Evolutionary conservation across 129 eudicot species (phyloP).

Genomic region (carrot (Daucus carota)): DNA sequence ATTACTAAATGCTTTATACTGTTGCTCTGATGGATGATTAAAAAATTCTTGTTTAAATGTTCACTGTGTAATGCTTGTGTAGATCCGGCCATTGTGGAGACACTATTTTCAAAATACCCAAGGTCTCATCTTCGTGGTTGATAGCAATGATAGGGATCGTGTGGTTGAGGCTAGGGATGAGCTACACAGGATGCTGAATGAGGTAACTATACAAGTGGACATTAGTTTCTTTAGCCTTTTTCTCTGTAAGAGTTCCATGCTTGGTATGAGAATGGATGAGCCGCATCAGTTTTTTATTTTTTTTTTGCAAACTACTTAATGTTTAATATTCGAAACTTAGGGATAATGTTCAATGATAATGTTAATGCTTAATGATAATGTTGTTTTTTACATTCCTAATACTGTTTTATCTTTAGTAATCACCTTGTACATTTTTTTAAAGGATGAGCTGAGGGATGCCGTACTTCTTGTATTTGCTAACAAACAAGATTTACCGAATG

Average conservation of each 20-base stretch:
- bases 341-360: no score
- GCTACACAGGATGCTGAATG: constrained; percentile 37
- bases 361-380: no score
- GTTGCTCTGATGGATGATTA: neutral
- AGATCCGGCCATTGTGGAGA: constrained; percentile 40
- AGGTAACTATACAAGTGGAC: neutral
- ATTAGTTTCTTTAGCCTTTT: neutral
- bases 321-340: neutral
- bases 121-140: constrained; percentile 35
- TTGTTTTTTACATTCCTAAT: neutral
- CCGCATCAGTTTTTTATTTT: neutral
- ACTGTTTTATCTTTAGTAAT: neutral
- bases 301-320: no score
- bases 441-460: constrained; percentile 36
- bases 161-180: constrained; percentile 33
- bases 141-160: constrained; percentile 36
- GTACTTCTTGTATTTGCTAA: constrained; percentile 35
- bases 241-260: neutral
- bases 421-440: neutral
- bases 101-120: constrained; percentile 34
- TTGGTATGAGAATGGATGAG: neutral
- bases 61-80: neutral
- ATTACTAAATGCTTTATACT: neutral
- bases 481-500: constrained; percentile 37
- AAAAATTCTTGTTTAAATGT: neutral